Evolutionary conservation across 148 eudicot genomes (phyloP).

Genomic region (Silene uniflora): DNA sequence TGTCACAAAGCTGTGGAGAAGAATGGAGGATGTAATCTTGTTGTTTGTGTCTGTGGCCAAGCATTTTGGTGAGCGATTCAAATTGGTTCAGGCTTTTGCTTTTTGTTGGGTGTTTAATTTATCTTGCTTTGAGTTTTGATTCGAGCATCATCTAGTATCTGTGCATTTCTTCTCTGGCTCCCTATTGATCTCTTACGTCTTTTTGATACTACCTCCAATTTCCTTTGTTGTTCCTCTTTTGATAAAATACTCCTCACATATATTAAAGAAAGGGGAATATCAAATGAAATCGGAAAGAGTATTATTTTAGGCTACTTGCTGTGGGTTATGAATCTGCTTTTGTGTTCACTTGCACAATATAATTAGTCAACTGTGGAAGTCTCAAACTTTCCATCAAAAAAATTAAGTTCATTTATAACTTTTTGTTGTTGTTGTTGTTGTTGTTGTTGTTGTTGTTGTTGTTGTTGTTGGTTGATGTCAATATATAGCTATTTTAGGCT

Average conservation of each 20-base stretch:
- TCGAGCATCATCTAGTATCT: background rate
- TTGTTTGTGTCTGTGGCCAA: constrained; percentile 59
- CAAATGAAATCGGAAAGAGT: too few species aligned
- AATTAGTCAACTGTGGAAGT: background rate
- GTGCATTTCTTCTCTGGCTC: background rate
- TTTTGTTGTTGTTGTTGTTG: too few species aligned
- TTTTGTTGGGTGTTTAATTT: background rate
- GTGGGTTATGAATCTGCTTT: background rate
- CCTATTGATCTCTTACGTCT: background rate
- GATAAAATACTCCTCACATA: too few species aligned
- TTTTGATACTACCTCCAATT: too few species aligned
- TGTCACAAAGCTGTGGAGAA: constrained; percentile 73
- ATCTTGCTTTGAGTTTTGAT: constrained; percentile 3
- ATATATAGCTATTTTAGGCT: background rate
- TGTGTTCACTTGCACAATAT: background rate
- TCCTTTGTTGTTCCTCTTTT: too few species aligned
- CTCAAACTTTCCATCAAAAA: background rate
- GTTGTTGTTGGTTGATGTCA: background rate
- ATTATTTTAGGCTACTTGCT: background rate
- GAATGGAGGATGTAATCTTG: constrained; percentile 71
- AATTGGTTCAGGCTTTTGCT: background rate
- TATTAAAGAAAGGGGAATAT: too few species aligned
- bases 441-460: too few species aligned
- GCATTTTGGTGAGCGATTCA: constrained; percentile 54
- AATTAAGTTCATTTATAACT: background rate